phyloP scores from a whole-genome alignment of 1,284 basidiomycete genomes.

The Leccinum angustisporum region DNA sequence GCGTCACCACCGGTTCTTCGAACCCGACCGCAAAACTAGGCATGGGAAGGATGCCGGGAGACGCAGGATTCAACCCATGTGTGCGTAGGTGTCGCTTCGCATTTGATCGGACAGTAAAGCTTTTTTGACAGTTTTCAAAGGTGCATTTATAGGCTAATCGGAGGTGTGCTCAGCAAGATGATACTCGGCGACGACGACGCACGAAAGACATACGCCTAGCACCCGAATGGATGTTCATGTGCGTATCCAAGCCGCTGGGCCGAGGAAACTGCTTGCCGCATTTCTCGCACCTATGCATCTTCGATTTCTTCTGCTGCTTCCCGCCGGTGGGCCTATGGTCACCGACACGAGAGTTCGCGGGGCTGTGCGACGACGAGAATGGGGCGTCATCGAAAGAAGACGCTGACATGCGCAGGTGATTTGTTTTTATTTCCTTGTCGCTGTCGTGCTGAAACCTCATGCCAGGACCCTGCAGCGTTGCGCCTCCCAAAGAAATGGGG shows the following conservation, averaged over 20 bases:
- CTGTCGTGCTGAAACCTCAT: conserved; percentile 28
- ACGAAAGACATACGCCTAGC: conserved; percentile 49
- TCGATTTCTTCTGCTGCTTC: conserved; percentile 41
- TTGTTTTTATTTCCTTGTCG: conserved; percentile 12
- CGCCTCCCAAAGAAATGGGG: conserved; percentile 6
- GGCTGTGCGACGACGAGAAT: conserved; percentile 11
- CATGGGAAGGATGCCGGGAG: conserved; percentile 17
- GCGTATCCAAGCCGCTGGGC: conserved; percentile 62
- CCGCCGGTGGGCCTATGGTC: conserved; percentile 12
- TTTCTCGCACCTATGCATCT: conserved; percentile 52
- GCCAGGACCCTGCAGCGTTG: conserved; percentile 27
- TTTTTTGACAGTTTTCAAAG: conserved; percentile 47
- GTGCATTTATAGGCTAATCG: conserved; percentile 51
- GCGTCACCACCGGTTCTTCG: conserved; percentile 44
- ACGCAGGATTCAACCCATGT: conserved; percentile 44
- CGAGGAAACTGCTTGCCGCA: conserved; percentile 62
- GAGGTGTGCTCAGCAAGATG: conserved; percentile 11
- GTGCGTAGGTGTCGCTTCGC: conserved; percentile 59
- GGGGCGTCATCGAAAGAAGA: conserved; percentile 9
- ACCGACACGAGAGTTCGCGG: conserved; percentile 1
- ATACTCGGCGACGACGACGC: conserved; percentile 3
- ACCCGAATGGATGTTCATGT: conserved; percentile 68
- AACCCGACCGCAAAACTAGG: conserved; percentile 45
- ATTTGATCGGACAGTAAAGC: conserved; percentile 62
- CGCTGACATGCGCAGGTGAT: conserved; percentile 13